phyloP scores from a whole-genome alignment of 176 grass and related monocot species.

The Rhipidocladum racemiflorum region DNA sequence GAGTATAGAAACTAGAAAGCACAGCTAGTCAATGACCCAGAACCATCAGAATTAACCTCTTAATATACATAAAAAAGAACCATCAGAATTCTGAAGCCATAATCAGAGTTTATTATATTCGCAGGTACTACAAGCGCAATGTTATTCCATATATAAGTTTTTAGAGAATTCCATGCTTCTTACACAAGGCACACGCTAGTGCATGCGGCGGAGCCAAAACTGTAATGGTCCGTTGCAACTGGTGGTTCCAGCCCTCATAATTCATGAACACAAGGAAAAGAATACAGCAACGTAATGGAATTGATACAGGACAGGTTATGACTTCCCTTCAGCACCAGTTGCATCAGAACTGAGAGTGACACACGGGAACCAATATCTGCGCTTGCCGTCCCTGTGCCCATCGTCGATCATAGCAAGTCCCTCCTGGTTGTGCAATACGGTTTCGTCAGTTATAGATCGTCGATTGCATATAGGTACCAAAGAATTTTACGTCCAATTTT shows the following conservation, averaged over 20 bases:
- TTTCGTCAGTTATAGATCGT: background rate
- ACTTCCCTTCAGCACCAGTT: constrained; percentile 27
- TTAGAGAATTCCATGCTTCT: no score
- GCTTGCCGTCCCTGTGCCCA: constrained; percentile 77
- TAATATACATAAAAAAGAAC: no score
- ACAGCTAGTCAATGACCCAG: no score
- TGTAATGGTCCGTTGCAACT: background rate
- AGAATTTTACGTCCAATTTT: background rate
- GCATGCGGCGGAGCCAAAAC: background rate
- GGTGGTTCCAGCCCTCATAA: background rate
- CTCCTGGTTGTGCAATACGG: constrained; percentile 46
- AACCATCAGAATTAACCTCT: no score
- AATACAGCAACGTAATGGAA: background rate
- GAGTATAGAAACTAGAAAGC: no score
- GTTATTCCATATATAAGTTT: no score
- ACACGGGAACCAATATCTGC: constrained; percentile 92
- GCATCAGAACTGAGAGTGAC: constrained; percentile 62
- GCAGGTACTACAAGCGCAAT: no score
- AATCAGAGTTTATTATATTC: no score
- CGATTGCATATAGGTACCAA: background rate
- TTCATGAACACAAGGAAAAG: background rate
- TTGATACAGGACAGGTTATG: background rate
- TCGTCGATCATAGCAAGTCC: constrained; percentile 97
- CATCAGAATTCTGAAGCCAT: no score
- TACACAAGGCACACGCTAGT: background rate